phyloP scores from a whole-genome alignment of 75 land plant genomes.

The Cupressus sempervirens region DNA sequence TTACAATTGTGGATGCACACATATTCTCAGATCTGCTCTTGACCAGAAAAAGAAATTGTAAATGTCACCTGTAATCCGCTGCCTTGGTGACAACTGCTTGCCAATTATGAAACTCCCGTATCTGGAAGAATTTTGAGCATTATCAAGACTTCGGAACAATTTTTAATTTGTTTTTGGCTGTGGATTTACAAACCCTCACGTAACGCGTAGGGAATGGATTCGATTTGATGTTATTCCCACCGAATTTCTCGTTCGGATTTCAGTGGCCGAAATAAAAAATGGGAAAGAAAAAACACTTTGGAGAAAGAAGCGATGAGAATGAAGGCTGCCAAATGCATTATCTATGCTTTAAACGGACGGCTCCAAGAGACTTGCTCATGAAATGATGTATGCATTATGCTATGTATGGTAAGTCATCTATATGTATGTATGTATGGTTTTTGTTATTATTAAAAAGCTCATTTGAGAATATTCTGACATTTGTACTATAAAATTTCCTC shows the following conservation, averaged over 20 bases:
- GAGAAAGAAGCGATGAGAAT: background rate
- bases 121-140: background rate
- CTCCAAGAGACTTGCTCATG: background rate
- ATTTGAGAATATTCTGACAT: background rate
- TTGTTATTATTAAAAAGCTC: background rate
- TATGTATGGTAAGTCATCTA: background rate
- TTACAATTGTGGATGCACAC: background rate
- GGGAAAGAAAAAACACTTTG: too few species aligned
- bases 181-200: background rate
- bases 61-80: background rate
- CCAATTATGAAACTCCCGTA: background rate
- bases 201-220: background rate
- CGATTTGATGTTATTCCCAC: background rate
- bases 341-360: constrained; percentile 5
- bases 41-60: background rate
- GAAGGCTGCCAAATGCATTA: background rate
- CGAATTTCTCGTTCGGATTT: background rate
- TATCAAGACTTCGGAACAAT: background rate
- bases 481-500: background rate
- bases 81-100: background rate
- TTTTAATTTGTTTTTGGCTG: background rate
- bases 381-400: background rate
- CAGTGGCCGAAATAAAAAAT: background rate
- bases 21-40: background rate
- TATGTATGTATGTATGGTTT: background rate